Conservation (phyloP, 306 rosid species). For the Glycyrrhiza uralensis region DNA sequence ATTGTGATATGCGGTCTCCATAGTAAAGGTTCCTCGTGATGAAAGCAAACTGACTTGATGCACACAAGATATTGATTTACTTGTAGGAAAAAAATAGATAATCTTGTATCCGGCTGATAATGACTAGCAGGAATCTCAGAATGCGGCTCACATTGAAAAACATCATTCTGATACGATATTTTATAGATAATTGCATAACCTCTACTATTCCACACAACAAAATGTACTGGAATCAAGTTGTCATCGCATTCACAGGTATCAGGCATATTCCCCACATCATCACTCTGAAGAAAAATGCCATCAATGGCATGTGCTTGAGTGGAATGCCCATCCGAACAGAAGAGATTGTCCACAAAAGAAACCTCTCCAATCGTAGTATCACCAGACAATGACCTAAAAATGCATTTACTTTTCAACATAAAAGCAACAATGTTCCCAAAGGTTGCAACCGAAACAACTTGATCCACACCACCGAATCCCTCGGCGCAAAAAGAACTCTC, state of each 20-base stretch:
- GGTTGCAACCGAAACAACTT: constrained; percentile 47
- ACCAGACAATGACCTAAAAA: constrained; percentile 54
- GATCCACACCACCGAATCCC: constrained; percentile 45
- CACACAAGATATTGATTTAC: constrained; percentile 51
- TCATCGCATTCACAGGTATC: constrained; percentile 27
- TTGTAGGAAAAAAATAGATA: constrained; percentile 49
- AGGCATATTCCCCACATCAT: constrained; percentile 24
- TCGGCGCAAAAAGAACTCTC: constrained; percentile 50
- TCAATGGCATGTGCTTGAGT: constrained; percentile 47
- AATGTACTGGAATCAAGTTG: constrained; percentile 27
- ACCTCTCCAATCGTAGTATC: constrained; percentile 62
- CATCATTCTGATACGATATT: constrained; percentile 49
- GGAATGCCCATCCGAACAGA: constrained; percentile 33
- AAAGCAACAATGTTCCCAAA: constrained; percentile 49
- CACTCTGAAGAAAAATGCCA: constrained; percentile 61
- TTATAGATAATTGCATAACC: constrained; percentile 62
- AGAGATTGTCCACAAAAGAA: constrained; percentile 43
- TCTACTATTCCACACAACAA: constrained; percentile 67
- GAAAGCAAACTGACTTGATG: constrained; percentile 60
- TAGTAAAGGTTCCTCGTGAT: constrained; percentile 57
- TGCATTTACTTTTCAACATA: constrained; percentile 51
- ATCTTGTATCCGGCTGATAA: constrained; percentile 43
- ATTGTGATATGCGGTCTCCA: constrained; percentile 70
- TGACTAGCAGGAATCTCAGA: constrained; percentile 62
- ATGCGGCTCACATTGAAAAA: constrained; percentile 52